Evolutionary conservation across 2,329 filamentous ascomycete species (phyloP).

Genomic region (Thyridium curvatum): DNA sequence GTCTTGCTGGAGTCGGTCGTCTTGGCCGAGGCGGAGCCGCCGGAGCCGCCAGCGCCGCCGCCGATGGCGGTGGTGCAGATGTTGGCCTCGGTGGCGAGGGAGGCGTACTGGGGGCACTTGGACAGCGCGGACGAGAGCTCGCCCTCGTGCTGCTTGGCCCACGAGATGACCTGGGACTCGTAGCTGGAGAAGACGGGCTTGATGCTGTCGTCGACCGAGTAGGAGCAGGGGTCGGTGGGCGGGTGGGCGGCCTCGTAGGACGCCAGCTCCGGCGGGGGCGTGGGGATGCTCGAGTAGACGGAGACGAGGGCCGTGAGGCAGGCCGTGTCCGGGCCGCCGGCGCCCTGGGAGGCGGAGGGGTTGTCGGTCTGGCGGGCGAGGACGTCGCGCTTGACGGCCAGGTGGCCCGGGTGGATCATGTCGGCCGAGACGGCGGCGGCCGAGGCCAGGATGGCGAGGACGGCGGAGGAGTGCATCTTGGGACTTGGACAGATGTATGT

Average conservation of each 20-base stretch:
- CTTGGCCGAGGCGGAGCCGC: conserved; percentile 1
- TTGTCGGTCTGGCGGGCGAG: conserved; percentile 16
- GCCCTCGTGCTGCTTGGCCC: conserved; percentile 14
- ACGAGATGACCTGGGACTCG: conserved; percentile 12
- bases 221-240: conserved; percentile 15
- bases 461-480: conserved; percentile 14
- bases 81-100: conserved; percentile 5
- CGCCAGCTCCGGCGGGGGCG: conserved; percentile 11
- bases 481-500: too few species aligned
- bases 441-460: conserved; percentile 14
- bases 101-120: conserved; percentile 15
- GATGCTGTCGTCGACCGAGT: conserved; percentile 15
- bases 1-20: conserved; percentile 1
- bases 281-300: conserved; percentile 15
- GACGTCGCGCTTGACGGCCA: conserved; percentile 10
- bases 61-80: conserved; percentile 3
- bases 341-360: neutral
- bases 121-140: conserved; percentile 13
- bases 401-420: conserved; percentile 9
- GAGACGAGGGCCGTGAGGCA: conserved; percentile 13
- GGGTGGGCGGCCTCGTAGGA: conserved; percentile 10
- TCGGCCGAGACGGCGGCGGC: conserved; percentile 12
- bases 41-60: neutral
- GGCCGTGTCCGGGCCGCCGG: conserved; percentile 2
- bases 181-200: conserved; percentile 12